Evolutionary conservation across 23 red algal genomes (phyloP).

Genomic region (Gracilaria gracilis): DNA sequence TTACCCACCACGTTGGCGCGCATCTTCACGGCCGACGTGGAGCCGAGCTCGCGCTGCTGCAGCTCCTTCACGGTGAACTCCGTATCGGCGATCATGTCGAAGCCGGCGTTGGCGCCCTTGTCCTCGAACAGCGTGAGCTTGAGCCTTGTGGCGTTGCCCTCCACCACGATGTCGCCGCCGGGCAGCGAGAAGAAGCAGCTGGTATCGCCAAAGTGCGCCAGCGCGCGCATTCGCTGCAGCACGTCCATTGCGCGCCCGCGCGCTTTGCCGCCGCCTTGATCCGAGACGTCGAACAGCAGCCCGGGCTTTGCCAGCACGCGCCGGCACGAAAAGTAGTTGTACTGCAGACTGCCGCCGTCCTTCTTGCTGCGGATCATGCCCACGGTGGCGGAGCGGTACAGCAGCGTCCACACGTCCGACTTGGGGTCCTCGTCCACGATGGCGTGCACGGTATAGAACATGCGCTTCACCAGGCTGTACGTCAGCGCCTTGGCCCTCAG

Average conservation of each 20-base stretch:
- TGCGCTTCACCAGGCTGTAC: not conserved
- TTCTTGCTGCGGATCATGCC: slow-evolving; percentile 48
- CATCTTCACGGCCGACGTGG: slow-evolving; percentile 28
- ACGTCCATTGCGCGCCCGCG: not conserved
- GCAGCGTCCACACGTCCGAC: slow-evolving; percentile 49
- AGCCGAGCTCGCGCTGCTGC: slow-evolving; percentile 19
- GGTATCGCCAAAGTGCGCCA: not conserved
- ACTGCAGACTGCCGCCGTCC: slow-evolving; percentile 57
- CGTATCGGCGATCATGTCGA: slow-evolving; percentile 56
- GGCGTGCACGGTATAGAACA: slow-evolving; percentile 63
- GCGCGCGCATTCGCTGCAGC: not conserved
- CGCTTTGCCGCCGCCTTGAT: not conserved
- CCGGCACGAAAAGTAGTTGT: slow-evolving; percentile 60
- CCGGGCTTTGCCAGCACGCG: slow-evolving; percentile 30
- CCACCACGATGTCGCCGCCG: slow-evolving; percentile 17
- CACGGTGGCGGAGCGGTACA: slow-evolving; percentile 43
- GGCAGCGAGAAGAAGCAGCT: slow-evolving; percentile 53
- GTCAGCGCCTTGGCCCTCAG: slow-evolving; percentile 36
- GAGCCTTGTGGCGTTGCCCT: not conserved
- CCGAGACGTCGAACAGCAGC: slow-evolving; percentile 10
- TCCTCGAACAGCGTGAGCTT: slow-evolving; percentile 55
- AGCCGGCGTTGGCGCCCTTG: slow-evolving; percentile 44
- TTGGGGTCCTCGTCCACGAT: slow-evolving; percentile 29
- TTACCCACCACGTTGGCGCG: slow-evolving; percentile 49
- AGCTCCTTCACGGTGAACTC: slow-evolving; percentile 32